Evolutionary conservation across 257 asterid genomes (phyloP), one percentile per base, ranked within the genome.

Genomic region (Datura wrightii): DNA sequence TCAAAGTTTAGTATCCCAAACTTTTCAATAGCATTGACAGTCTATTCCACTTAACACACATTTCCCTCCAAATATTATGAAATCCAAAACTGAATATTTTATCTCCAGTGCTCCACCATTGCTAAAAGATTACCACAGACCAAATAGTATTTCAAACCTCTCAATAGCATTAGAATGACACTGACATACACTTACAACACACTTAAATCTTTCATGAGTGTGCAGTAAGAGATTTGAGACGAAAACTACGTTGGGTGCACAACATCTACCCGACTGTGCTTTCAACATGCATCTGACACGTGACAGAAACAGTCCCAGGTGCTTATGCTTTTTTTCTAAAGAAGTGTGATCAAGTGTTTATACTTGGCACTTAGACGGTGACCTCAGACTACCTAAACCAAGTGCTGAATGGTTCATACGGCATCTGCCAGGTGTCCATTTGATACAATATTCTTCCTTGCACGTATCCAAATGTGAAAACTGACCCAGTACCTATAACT

Each of bases 181-280:
- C 10, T 59, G 66, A n/a, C 36, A 59, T 59, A n/a, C 36, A 59
- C 66, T 59, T 59, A 19, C 36, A 8, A 7, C 65, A 59, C 66
- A 59, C 66, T 59, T 59, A 24, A 59, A 59, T 59, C 66, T 13
- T 2, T 8, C 31, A 8, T 4, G 10, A 31, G 36, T 59, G 66
- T 59, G 66, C 66, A n/a, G 36, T 59, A 59, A n/a, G 39, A 60
- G 66, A 59, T 59, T 59, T 59, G 66, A 59, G 66, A 59, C 36
- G 66, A n/a, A 59, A 59, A 8, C 36, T n/a, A 31, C 31, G 13
- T 62, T 31, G 70, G 70, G 10, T 62, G 16, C 70, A 62, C 70
- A 24, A 62, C 41, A 62, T 62, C 41, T 24, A 62, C 39, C 79
- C 15, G 0, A 16, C 39, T 39, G 52, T 2, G 31, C 79, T 6